Base-by-base conservation (phyloP, 2,329 filamentous ascomycete genomes). In the Fusarium oxysporum region DNA sequence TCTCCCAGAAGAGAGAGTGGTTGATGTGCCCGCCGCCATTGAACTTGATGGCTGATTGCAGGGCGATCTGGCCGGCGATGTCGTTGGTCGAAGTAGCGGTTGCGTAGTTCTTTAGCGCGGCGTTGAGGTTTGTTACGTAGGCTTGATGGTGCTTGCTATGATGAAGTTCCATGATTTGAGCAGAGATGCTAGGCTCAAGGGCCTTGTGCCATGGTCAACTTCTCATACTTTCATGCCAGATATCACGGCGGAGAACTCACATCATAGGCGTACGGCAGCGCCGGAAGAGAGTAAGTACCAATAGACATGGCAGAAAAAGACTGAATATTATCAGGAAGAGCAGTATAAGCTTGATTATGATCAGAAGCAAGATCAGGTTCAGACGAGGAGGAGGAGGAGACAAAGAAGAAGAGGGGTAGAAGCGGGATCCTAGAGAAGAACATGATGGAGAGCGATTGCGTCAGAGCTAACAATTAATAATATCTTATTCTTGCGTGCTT, bases 21-120 rank as follows among this genome's bases (percentile, higher is more conserved):
- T 98, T 98, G 83, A 97, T 92, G 86, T 97, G 95, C 11, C 95
- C 95, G 47, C 95, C 95, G 54, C 92, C 95, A 81, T 97, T 94
- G 88, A 97, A 97, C 78, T 92, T 93, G 84, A 97, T 91, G 70
- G 89, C 89, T 23, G 87, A 85, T 76, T 92, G 91, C n/a, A 94
- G 87, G 23, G 88, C 84, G 62, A 94, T 88, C 75, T 94, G 91
- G 8, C 86, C 83, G 8, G 89, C 84, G 60, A 93, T 86, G 74
- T 94, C 89, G 72, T 86, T 85, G 44, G 86, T 83, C 30, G 85
- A 80, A 6, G 88, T 83, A 21, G 91, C 90, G 8, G 86, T 82
- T 57, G 86, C 83, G 71, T 93, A 91, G 19, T 88, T 86, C 77
- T 86, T 83, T 58, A 93, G 84, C 0, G 91, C 90, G 62, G 85